Percentiles rank a stretch among this genome's conserved stretches.
These are phyloP conservation scores for Diphasiastrum complanatum DNA, from an alignment of 83 land plant species.

Conservation along the genomic window DNA sequence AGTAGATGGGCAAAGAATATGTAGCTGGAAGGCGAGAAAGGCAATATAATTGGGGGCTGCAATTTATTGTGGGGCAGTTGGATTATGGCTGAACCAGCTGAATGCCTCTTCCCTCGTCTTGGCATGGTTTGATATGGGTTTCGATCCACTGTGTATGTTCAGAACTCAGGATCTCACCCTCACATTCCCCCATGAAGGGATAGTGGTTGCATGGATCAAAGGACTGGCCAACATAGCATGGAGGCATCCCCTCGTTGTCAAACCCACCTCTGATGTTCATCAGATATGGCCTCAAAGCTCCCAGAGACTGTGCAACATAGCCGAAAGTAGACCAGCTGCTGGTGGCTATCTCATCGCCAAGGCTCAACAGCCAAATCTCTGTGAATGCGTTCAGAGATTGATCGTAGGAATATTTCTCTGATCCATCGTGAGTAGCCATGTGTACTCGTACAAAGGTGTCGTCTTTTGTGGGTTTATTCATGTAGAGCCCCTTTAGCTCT, in stretches of 20 bases:
- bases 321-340: conserved; percentile 18
- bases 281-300: background rate
- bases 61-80: too few relatives aligned
- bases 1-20: too few relatives aligned
- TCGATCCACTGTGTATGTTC: conserved; percentile 3
- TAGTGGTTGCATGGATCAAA: conserved; percentile 10
- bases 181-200: background rate
- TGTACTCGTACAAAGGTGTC: conserved; percentile 21
- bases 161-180: background rate
- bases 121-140: conserved; percentile 8
- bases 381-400: conserved; percentile 1
- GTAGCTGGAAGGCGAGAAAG: too few relatives aligned
- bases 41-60: too few relatives aligned
- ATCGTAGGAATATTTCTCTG: conserved; percentile 14
- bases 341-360: conserved; percentile 3
- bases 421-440: conserved; percentile 20
- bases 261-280: conserved; percentile 5
- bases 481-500: conserved; percentile 9
- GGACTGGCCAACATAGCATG: conserved; percentile 8
- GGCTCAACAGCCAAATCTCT: conserved; percentile 12
- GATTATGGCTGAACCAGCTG: conserved; percentile 6
- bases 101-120: conserved; percentile 7
- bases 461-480: conserved; percentile 7
- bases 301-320: conserved; percentile 11
- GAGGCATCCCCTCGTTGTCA: conserved; percentile 4